Evolutionary conservation across 177 flowering plant species (phyloP), one percentile per base, ranked within the genome.

Genomic region (Vitis hybrid): DNA sequence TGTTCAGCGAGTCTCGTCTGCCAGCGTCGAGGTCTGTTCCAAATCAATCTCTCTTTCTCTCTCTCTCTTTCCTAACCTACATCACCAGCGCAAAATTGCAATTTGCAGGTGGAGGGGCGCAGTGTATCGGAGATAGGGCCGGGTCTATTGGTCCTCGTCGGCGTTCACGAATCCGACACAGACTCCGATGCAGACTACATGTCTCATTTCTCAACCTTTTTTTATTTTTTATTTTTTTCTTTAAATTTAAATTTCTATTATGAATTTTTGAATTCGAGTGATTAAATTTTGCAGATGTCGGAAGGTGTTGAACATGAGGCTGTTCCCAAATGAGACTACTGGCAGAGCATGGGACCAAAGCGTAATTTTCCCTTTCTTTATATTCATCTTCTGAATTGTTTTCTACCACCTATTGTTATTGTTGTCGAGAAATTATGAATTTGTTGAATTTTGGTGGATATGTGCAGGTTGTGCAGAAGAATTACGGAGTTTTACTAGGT

Each of bases 251-350:
- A 1, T 39, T 39, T 39, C 45, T 39, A 7, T 39, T 39, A 39
- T 39, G 9, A 39, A 7, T 39, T 39, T 39, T 39, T 6, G 45
- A 39, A 39, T 39, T 39, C 1, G 45, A 39, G 45, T 39, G 45
- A 39, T 39, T 39, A 39, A 39, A 39, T 30, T 26, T 21, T 82
- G 78, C 86, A 94, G 97, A 80, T 91, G 98, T 68, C 85, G 97
- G 30, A 92, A 95, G 80, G 99, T 90, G 34, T 80, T 93, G 85
- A 93, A 91, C 74, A 95, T 93, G 97, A 88, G 99, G 75, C 72
- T 95, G 78, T 95, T 90, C 78, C 79, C 89, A 17, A 91, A 95
- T 84, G 99, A 86, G 17, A 73, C 62, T 15, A 86, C 82, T 57
- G 97, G 92, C n/a, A 92, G 73, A 84, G 77, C 76, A 62, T 95